These are phyloP conservation scores for Diplodia corticola DNA, from an alignment of 2,329 filamentous ascomycete species.

Conservation along the genomic window DNA sequence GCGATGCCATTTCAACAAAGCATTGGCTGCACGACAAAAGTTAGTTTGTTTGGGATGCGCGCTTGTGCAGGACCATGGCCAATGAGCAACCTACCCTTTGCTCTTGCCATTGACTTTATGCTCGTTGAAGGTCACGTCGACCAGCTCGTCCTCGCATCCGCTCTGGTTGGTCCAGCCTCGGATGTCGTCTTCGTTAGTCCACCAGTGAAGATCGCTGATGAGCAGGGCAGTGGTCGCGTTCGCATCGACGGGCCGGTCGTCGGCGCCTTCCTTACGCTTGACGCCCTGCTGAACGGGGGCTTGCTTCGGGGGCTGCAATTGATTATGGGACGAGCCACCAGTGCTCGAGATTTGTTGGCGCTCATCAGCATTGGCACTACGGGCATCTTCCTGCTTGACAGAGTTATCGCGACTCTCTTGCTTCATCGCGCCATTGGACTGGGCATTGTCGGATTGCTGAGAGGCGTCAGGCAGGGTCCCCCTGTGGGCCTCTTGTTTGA, in stretches of 20 bases:
- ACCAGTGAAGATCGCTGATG: slow-evolving; percentile 92
- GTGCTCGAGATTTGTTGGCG: slow-evolving; percentile 48
- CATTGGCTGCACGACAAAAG: slow-evolving; percentile 57
- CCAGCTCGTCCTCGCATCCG: slow-evolving; percentile 79
- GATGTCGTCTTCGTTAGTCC: slow-evolving; percentile 87
- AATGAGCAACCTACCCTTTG: slow-evolving; percentile 70
- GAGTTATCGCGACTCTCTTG: slow-evolving; percentile 25
- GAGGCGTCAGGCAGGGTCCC: slow-evolving; percentile 25
- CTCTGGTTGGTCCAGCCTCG: slow-evolving; percentile 81
- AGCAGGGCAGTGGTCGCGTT: slow-evolving; percentile 71
- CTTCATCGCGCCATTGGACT: slow-evolving; percentile 29
- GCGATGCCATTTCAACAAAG: slow-evolving; percentile 80
- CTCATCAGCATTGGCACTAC: slow-evolving; percentile 32
- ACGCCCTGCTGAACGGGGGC: slow-evolving; percentile 56
- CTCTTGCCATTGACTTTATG: slow-evolving; percentile 99
- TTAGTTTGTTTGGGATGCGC: neutral
- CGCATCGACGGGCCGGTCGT: slow-evolving; percentile 57
- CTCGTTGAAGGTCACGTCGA: slow-evolving; percentile 94
- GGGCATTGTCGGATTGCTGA: slow-evolving; percentile 26
- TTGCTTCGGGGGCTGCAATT: slow-evolving; percentile 43
- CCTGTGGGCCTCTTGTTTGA: slow-evolving; percentile 33
- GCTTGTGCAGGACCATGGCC: neutral
- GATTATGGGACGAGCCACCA: slow-evolving; percentile 40
- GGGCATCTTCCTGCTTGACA: slow-evolving; percentile 30
- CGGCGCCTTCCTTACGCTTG: slow-evolving; percentile 61